phyloP scores from a whole-genome alignment of 129 eudicot genomes.

The Erigeron canadensis region DNA sequence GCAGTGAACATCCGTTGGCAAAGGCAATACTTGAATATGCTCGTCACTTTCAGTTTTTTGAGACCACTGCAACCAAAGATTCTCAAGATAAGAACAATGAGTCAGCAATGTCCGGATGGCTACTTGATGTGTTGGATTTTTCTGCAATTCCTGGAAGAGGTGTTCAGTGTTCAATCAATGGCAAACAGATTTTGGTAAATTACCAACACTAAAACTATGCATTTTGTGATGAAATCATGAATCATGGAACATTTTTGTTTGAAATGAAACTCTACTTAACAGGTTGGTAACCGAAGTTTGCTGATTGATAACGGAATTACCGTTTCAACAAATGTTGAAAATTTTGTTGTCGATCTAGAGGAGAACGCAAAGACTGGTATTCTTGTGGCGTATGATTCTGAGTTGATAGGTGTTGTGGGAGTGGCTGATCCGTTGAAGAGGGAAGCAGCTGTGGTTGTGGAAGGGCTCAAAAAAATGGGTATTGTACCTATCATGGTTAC shows the following conservation, averaged over 20 bases:
- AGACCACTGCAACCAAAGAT: conserved; percentile 55
- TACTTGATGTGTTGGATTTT: conserved; percentile 71
- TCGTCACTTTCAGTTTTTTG: conserved; percentile 92
- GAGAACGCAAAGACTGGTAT: conserved; percentile 88
- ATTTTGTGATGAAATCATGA: neutral
- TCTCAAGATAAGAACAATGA: conserved; percentile 32
- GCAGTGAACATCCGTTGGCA: conserved; percentile 96
- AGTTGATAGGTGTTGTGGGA: conserved; percentile 75
- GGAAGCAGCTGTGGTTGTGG: conserved; percentile 93
- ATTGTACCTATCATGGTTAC: conserved; percentile 96
- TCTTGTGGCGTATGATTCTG: conserved; percentile 65
- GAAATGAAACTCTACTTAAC: conserved; percentile 16
- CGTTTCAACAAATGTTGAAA: conserved; percentile 55
- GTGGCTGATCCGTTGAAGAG: conserved; percentile 93
- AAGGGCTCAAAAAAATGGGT: conserved; percentile 93
- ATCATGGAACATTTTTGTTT: conserved; percentile 20
- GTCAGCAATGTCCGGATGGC: conserved; percentile 70
- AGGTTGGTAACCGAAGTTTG: conserved; percentile 94
- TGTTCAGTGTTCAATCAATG: conserved; percentile 64
- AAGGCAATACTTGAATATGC: conserved; percentile 87
- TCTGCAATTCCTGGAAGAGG: conserved; percentile 92
- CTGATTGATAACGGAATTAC: conserved; percentile 59
- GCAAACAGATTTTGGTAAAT: conserved; percentile 77
- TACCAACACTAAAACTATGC: neutral
- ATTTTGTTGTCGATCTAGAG: conserved; percentile 80